These are phyloP conservation scores for Ilyonectria sp. DNA, from an alignment of 2,329 filamentous ascomycete species.

Conservation along the genomic window DNA sequence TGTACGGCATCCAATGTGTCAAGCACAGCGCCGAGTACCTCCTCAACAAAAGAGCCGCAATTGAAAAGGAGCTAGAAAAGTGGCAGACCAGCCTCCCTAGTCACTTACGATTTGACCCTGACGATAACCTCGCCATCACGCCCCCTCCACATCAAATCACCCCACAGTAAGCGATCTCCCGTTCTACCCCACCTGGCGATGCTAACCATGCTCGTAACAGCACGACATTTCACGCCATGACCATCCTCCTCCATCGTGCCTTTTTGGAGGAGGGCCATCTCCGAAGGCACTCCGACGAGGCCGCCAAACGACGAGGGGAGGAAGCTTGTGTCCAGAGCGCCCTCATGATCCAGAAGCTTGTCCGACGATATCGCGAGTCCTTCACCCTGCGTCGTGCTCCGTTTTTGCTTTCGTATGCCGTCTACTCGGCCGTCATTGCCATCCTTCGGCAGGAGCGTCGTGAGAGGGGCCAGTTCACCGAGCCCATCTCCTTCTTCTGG, in stretches of 20 bases:
- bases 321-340: constrained; percentile 52
- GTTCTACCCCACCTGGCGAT: constrained; percentile 9
- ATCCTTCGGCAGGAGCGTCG: constrained; percentile 51
- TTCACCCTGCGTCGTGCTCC: constrained; percentile 58
- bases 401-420: constrained; percentile 59
- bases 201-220: constrained; percentile 33
- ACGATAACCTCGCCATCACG: constrained; percentile 45
- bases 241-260: constrained; percentile 61
- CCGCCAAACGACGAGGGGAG: constrained; percentile 46
- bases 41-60: constrained; percentile 45
- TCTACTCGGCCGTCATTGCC: constrained; percentile 55
- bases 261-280: constrained; percentile 56
- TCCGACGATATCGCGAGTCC: constrained; percentile 54
- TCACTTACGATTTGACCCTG: constrained; percentile 48
- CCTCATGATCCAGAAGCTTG: constrained; percentile 55
- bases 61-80: constrained; percentile 47
- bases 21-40: constrained; percentile 48
- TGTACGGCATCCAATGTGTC: constrained; percentile 48
- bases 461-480: constrained; percentile 49
- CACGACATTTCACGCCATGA: constrained; percentile 58
- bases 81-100: constrained; percentile 45
- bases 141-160: constrained; percentile 50
- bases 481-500: constrained; percentile 57
- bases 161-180: constrained; percentile 45
- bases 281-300: constrained; percentile 46